Evolutionary conservation across 2,329 filamentous ascomycete genomes (phyloP).

Genomic region (Talaromyces sp.): DNA sequence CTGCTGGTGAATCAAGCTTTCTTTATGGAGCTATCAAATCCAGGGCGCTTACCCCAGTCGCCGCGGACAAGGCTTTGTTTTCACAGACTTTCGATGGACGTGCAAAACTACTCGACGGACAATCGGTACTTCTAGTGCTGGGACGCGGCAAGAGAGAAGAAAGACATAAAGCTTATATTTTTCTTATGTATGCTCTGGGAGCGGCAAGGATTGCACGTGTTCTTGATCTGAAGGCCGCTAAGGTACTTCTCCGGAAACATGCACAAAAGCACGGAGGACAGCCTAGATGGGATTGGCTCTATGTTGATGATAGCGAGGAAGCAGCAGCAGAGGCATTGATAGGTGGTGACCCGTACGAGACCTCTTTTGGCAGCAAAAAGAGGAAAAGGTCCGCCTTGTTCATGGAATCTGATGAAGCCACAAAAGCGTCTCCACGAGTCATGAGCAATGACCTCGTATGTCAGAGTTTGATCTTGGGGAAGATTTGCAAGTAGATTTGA

Average conservation of each 20-base stretch:
- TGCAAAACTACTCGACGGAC: conserved; percentile 58
- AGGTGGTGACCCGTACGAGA: conserved; percentile 15
- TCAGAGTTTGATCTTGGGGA: conserved; percentile 85
- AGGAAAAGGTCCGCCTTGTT: conserved; percentile 41
- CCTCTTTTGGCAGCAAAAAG: conserved; percentile 24
- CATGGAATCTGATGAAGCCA: conserved; percentile 19
- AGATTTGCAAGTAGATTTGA: conserved; percentile 58
- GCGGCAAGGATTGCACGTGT: conserved; percentile 63
- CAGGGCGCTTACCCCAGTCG: conserved; percentile 59
- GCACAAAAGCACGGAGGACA: conserved; percentile 36
- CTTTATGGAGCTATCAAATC: conserved; percentile 74
- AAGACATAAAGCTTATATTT: conserved; percentile 67
- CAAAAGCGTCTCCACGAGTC: conserved; percentile 51
- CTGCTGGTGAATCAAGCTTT: conserved; percentile 72
- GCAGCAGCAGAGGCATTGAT: conserved; percentile 50
- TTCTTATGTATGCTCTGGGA: conserved; percentile 73
- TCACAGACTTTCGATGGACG: conserved; percentile 54
- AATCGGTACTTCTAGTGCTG: conserved; percentile 68
- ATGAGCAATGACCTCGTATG: conserved; percentile 82
- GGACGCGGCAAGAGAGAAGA: conserved; percentile 58
- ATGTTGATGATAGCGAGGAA: conserved; percentile 62
- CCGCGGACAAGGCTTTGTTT: conserved; percentile 54
- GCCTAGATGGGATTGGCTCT: conserved; percentile 66
- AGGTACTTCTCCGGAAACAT: conserved; percentile 50
- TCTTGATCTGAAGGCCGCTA: conserved; percentile 60